Base-by-base conservation (phyloP, 768 basidiomycete species). In the Tulasnella sp. region DNA sequence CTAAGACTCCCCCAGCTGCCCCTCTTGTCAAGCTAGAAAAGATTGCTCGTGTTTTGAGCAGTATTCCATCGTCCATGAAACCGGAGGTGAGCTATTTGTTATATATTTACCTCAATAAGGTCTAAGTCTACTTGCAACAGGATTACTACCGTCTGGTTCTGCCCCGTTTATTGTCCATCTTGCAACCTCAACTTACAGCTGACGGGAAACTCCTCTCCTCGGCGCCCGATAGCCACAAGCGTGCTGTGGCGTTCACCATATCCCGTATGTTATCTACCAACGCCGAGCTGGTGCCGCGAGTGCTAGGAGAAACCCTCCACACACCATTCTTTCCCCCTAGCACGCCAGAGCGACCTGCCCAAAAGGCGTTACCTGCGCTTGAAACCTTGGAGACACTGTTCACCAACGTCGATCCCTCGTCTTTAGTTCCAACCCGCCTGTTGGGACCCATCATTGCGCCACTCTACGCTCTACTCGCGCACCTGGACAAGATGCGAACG, bases 381-480 rank as follows among this genome's bases (percentile, higher is more conserved):
- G 65, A 74, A 0, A 69, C 73, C 27, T 65, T 88, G 9, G 84
- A 86, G 49, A 71, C 72, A 0, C 70, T 93, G 25, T 69, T 87
- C 2, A 75, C 81, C 4, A 86, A 91, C 62, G 79, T 82, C 4
- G 87, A 93, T 61, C 88, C 89, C 4, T 83, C 86, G 3, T 84
- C 88, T 0, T 67, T 70, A 2, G 73, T 88, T 39, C 75, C 88
- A 37, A 74, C 80, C 0, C 66, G 71, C 17, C 63, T 90, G 6
- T 66, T 91, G 7, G 81, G 83, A 1, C 86, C 87, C 0, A 77
- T 93, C 32, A 62, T 84, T 0, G 69, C 82, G 0, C 68, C 77
- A 0, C 67, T 94, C 6, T 90, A 89, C 67, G 73, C 80, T 1
- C 70, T 92, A 1, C 68, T 76, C 3, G 74, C 72, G 57, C 71